Evolutionary conservation across 257 asterid species (phyloP).

Genomic region (Forsythia viridissima): DNA sequence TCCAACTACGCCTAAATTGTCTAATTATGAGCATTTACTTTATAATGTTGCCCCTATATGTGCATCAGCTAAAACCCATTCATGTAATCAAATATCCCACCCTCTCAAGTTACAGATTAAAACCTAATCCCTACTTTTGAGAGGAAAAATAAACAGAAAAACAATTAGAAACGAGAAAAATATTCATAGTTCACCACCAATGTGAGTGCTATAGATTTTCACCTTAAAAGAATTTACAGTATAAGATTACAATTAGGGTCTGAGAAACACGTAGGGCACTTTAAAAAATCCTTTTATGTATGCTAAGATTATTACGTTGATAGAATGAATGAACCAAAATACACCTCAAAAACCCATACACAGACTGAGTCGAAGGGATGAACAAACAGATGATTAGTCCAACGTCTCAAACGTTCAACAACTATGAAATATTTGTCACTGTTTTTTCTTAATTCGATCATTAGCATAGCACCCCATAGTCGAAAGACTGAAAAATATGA

Average conservation of each 20-base stretch:
- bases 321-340: neutral
- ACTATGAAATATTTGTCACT: neutral
- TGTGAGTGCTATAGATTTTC: neutral
- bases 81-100: neutral
- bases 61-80: neutral
- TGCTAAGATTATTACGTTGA: neutral
- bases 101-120: neutral
- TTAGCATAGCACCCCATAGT: too few relatives aligned
- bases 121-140: neutral
- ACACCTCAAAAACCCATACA: neutral
- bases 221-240: too few relatives aligned
- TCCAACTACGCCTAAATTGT: neutral
- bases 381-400: neutral
- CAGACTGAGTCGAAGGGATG: neutral
- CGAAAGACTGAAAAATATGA: neutral
- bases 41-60: neutral
- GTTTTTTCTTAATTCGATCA: too few relatives aligned
- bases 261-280: neutral
- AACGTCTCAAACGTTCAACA: neutral
- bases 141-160: neutral
- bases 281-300: neutral
- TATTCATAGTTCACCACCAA: too few relatives aligned
- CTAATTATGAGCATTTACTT: neutral
- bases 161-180: neutral
- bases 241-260: neutral